Percentiles rank a stretch among this genome's conserved stretches.
These are phyloP conservation scores for Paracorniculantispora psalliotae DNA, from an alignment of 2,329 filamentous ascomycete genomes.

Conservation along the genomic window DNA sequence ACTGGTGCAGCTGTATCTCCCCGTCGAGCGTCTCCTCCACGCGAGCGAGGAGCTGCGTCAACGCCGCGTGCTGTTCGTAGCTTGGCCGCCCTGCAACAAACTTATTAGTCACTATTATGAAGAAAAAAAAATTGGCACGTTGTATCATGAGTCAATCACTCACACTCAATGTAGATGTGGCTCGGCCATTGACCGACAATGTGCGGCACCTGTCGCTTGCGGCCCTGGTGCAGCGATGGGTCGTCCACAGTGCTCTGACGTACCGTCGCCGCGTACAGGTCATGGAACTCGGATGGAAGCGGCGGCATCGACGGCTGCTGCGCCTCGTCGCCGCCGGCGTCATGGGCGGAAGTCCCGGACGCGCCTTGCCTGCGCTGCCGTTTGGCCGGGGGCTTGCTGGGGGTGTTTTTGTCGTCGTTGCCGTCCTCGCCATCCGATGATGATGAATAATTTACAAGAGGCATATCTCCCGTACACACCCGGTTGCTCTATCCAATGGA, in stretches of 20 bases:
- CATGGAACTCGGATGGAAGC: conserved; percentile 74
- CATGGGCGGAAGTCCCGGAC: neutral
- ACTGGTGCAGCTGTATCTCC: conserved; percentile 51
- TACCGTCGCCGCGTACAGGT: conserved; percentile 80
- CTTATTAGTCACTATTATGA: conserved; percentile 16
- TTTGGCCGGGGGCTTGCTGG: neutral
- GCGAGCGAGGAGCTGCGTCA: conserved; percentile 39
- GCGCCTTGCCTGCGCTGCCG: neutral
- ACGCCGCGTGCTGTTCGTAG: conserved; percentile 38
- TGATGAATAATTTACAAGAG: conserved; percentile 61
- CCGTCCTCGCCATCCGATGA: conserved; percentile 22
- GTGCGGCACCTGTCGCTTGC: conserved; percentile 77
- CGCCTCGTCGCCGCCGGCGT: neutral
- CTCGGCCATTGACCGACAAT: conserved; percentile 87
- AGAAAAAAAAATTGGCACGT: neutral
- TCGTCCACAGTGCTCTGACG: conserved; percentile 76
- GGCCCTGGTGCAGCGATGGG: conserved; percentile 77
- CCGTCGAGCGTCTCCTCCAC: conserved; percentile 30
- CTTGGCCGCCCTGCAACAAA: conserved; percentile 51
- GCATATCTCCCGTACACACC: conserved; percentile 49
- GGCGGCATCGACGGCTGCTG: conserved; percentile 52
- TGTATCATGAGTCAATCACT: too few species aligned
- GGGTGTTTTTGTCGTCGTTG: neutral
- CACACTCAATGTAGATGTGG: conserved; percentile 91
- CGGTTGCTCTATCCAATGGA: too few species aligned